Conservation (phyloP, 768 basidiomycete genomes). For the Lactarius trivialis region DNA sequence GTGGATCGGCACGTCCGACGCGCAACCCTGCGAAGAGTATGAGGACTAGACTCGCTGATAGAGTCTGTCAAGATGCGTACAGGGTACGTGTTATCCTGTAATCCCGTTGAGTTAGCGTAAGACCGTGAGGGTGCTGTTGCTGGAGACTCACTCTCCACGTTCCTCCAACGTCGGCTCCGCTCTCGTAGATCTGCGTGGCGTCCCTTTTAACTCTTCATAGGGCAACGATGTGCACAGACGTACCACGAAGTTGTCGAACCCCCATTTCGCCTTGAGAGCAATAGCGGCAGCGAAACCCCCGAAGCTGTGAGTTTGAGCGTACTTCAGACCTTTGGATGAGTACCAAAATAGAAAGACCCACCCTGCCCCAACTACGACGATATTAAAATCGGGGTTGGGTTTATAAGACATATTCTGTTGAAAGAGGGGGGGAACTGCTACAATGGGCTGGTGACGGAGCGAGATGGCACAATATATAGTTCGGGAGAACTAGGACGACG, state of each 20-base stretch:
- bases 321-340: background rate
- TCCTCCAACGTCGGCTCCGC: slow-evolving; percentile 26
- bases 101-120: background rate
- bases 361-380: slow-evolving; percentile 28
- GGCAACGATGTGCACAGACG: background rate
- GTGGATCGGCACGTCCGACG: slow-evolving; percentile 24
- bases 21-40: slow-evolving; percentile 23
- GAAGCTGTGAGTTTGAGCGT: slow-evolving; percentile 18
- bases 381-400: background rate
- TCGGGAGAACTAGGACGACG: background rate
- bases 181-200: slow-evolving; percentile 30
- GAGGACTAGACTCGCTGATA: background rate
- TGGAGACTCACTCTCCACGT: slow-evolving; percentile 25
- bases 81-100: slow-evolving; percentile 26
- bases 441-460: background rate
- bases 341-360: background rate
- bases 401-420: background rate
- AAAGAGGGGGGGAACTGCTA: background rate
- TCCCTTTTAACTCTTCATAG: background rate
- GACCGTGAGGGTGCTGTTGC: background rate
- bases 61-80: slow-evolving; percentile 1
- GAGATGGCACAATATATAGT: background rate
- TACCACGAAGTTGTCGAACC: slow-evolving; percentile 29
- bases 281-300: slow-evolving; percentile 29
- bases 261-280: slow-evolving; percentile 29